A percentile compares a stretch with the other conserved stretches of the same genome.
Conservation (phyloP, 305 asterid genomes). For the Fraxinus xanthoxyloides region DNA sequence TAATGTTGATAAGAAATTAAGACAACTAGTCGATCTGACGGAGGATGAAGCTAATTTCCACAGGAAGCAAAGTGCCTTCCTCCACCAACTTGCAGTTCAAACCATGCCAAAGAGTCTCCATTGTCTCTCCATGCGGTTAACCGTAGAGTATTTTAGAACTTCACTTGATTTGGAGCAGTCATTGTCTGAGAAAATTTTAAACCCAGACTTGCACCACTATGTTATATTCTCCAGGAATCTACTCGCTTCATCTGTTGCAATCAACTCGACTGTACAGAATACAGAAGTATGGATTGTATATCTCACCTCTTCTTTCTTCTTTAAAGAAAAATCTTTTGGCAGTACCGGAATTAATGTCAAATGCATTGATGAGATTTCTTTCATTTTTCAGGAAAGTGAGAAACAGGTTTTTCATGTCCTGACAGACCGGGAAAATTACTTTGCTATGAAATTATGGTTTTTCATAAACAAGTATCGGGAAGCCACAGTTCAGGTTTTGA, state of each 20-base stretch:
- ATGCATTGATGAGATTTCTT: constrained; percentile 27
- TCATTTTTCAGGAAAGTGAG: constrained; percentile 64
- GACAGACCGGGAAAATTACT: constrained; percentile 85
- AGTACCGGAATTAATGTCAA: constrained; percentile 11
- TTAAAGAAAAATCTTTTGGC: constrained; percentile 4
- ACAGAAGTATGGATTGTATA: constrained; percentile 55
- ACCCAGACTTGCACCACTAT: constrained; percentile 78
- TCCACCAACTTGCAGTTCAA: constrained; percentile 93
- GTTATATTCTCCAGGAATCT: constrained; percentile 81
- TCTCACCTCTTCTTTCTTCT: neutral
- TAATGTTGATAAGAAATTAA: constrained; percentile 94
- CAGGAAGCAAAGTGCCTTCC: constrained; percentile 97
- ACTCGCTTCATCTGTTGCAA: constrained; percentile 82
- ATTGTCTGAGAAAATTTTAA: constrained; percentile 48
- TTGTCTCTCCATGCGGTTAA: constrained; percentile 87
- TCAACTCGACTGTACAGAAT: constrained; percentile 81
- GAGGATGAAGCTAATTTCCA: constrained; percentile 98
- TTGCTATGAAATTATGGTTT: constrained; percentile 91
- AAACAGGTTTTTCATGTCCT: constrained; percentile 85
- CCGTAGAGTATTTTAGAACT: constrained; percentile 86
- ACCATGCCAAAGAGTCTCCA: constrained; percentile 98
- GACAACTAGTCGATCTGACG: constrained; percentile 88
- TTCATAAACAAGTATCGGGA: constrained; percentile 59
- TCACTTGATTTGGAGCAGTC: constrained; percentile 52
- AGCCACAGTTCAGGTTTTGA: constrained; percentile 87